These are phyloP conservation scores for Helotiales sp. DNA, from an alignment of 2,329 filamentous ascomycete species.

Conservation along the genomic window DNA sequence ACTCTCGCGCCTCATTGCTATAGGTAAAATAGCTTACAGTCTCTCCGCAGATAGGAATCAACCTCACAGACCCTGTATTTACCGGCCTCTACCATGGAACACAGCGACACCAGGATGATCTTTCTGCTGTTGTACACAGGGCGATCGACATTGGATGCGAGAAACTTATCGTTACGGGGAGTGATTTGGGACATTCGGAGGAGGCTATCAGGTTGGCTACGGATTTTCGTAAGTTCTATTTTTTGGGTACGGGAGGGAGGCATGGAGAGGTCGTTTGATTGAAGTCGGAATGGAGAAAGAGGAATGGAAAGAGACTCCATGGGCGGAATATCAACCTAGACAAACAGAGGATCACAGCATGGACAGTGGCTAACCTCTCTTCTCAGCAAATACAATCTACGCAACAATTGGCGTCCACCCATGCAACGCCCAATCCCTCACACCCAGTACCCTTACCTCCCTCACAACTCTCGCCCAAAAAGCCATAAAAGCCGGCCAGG, in stretches of 20 bases:
- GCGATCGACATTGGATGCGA: slow-evolving; percentile 78
- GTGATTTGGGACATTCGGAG: slow-evolving; percentile 77
- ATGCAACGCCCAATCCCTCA: slow-evolving; percentile 82
- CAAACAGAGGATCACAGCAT: no score
- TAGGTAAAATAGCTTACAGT: neutral
- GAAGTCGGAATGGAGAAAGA: no score
- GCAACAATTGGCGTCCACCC: slow-evolving; percentile 94
- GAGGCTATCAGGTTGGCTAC: slow-evolving; percentile 76
- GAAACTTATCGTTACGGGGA: slow-evolving; percentile 94
- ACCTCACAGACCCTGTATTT: slow-evolving; percentile 91
- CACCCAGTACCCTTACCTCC: slow-evolving; percentile 62
- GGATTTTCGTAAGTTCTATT: slow-evolving; percentile 66
- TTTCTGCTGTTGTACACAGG: slow-evolving; percentile 76
- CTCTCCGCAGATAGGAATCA: slow-evolving; percentile 76
- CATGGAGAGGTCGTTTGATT: no score
- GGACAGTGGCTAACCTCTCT: neutral
- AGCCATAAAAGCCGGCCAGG: slow-evolving; percentile 39
- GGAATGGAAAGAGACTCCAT: no score
- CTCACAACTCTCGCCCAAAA: slow-evolving; percentile 62
- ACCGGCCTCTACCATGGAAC: slow-evolving; percentile 83
- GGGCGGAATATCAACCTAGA: no score
- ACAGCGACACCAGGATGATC: slow-evolving; percentile 73
- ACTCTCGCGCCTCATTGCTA: neutral
- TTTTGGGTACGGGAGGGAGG: no score
- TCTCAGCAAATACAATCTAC: slow-evolving; percentile 64